Evolutionary conservation across 2,329 filamentous ascomycete species (phyloP).

Genomic region (Cryoendolithus antarcticus): DNA sequence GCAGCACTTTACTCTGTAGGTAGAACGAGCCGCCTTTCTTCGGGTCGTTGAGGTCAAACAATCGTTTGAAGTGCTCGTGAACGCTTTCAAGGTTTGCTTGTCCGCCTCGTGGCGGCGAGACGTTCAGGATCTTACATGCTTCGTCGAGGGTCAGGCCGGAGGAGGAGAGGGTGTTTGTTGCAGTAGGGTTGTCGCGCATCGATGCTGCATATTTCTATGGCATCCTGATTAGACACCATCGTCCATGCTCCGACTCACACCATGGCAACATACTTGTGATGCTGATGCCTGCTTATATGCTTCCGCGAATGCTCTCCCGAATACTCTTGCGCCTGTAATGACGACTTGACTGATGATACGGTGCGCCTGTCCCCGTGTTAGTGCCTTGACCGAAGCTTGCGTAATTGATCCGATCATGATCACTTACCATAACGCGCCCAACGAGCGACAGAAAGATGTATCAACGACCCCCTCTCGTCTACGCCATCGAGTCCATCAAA

Average conservation of each 20-base stretch:
- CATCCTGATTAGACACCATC: too few species aligned
- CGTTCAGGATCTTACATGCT: constrained; percentile 93
- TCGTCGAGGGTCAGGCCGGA: constrained; percentile 85
- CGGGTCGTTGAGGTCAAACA: constrained; percentile 91
- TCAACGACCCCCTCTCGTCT: too few species aligned
- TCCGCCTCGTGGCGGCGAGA: constrained; percentile 72
- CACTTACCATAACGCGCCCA: too few species aligned
- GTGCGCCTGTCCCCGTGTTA: constrained; percentile 54
- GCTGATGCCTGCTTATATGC: constrained; percentile 93
- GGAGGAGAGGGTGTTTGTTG: constrained; percentile 44
- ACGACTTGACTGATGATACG: constrained; percentile 89
- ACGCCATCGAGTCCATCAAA: too few species aligned
- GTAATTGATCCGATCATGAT: too few species aligned
- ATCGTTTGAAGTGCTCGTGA: constrained; percentile 76
- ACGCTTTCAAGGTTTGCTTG: constrained; percentile 68
- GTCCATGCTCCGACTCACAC: too few species aligned
- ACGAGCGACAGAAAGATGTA: too few species aligned
- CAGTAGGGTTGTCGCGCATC: constrained; percentile 12
- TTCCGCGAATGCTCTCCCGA: constrained; percentile 85
- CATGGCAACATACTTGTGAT: constrained; percentile 32
- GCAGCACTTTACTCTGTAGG: constrained; percentile 88
- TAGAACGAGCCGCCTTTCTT: constrained; percentile 97
- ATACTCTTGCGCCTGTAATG: constrained; percentile 76
- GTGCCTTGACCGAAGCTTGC: too few species aligned
- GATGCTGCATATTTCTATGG: constrained; percentile 23